These are phyloP conservation scores for Westerdykella sp. DNA, from an alignment of 2,329 filamentous ascomycete genomes.

Conservation along the genomic window DNA sequence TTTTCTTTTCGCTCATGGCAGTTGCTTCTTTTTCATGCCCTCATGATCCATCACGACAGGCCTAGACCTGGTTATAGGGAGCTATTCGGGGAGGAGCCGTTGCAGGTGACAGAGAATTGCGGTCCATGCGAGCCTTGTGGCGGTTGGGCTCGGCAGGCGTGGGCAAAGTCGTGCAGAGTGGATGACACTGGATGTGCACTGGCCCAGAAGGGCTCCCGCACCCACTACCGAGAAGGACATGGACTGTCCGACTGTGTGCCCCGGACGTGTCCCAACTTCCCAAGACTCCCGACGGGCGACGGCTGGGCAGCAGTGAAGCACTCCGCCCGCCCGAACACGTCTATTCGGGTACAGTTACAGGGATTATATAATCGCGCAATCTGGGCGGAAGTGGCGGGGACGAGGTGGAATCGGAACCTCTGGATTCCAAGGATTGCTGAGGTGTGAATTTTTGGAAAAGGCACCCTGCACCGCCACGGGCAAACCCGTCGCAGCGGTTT, in stretches of 20 bases:
- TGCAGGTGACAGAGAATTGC: too few relatives aligned
- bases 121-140: neutral
- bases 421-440: neutral
- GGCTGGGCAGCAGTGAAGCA: neutral
- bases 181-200: too few relatives aligned
- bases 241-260: too few relatives aligned
- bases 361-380: constrained; percentile 6
- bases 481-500: too few relatives aligned
- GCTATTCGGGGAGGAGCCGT: too few relatives aligned
- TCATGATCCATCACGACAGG: too few relatives aligned
- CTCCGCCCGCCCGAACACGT: constrained; percentile 2
- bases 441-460: neutral
- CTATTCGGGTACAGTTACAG: neutral
- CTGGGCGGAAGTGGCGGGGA: neutral
- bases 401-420: neutral
- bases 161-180: neutral
- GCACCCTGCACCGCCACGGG: neutral
- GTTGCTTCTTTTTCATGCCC: too few relatives aligned
- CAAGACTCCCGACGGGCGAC: neutral
- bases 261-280: neutral
- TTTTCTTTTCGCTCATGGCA: too few relatives aligned
- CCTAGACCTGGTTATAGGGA: too few relatives aligned
- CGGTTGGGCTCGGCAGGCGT: constrained; percentile 3
- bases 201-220: neutral
- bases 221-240: neutral